A percentile compares a stretch with the other conserved stretches of the same genome.
Evolutionary conservation across 768 basidiomycete species (phyloP).

Genomic region (Leccinum ochraceum): DNA sequence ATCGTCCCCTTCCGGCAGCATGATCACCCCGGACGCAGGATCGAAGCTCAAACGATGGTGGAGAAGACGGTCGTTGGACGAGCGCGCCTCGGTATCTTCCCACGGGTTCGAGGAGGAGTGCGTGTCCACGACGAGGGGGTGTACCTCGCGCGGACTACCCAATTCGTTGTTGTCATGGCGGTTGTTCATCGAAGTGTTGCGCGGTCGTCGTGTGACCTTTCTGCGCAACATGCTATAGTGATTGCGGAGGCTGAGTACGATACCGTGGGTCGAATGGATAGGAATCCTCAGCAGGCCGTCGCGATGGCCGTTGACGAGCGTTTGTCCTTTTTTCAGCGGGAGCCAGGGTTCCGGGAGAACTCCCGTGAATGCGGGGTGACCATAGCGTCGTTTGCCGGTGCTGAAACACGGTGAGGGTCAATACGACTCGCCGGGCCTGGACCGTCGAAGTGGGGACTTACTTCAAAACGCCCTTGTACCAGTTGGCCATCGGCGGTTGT

Average conservation of each 20-base stretch:
- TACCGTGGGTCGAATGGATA: conserved; percentile 56
- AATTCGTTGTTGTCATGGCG: conserved; percentile 10
- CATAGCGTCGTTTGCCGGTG: conserved; percentile 93
- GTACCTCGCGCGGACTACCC: conserved; percentile 15
- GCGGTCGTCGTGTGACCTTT: conserved; percentile 23
- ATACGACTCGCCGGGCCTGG: background rate
- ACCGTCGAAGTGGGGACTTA: conserved; percentile 32
- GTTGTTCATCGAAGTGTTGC: conserved; percentile 4
- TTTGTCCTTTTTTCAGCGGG: conserved; percentile 82
- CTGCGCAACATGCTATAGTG: conserved; percentile 57
- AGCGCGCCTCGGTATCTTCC: conserved; percentile 44
- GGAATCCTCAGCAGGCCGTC: conserved; percentile 37
- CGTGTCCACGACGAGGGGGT: conserved; percentile 27
- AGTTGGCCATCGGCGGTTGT: conserved; percentile 95
- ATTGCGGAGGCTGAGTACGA: conserved; percentile 81
- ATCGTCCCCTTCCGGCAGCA: conserved; percentile 73
- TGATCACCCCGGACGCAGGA: conserved; percentile 84
- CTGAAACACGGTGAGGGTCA: conserved; percentile 38
- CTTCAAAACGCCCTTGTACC: conserved; percentile 93
- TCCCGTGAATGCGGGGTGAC: conserved; percentile 94
- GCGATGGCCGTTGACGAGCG: conserved; percentile 56
- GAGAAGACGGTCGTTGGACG: conserved; percentile 35
- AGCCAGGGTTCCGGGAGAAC: conserved; percentile 94
- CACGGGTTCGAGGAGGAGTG: conserved; percentile 53
- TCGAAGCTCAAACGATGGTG: conserved; percentile 78